A percentile compares a stretch with the other conserved stretches of the same genome.
These are phyloP conservation scores for Stellera chamaejasme DNA, from an alignment of 345 rosid genomes.

Conservation along the genomic window DNA sequence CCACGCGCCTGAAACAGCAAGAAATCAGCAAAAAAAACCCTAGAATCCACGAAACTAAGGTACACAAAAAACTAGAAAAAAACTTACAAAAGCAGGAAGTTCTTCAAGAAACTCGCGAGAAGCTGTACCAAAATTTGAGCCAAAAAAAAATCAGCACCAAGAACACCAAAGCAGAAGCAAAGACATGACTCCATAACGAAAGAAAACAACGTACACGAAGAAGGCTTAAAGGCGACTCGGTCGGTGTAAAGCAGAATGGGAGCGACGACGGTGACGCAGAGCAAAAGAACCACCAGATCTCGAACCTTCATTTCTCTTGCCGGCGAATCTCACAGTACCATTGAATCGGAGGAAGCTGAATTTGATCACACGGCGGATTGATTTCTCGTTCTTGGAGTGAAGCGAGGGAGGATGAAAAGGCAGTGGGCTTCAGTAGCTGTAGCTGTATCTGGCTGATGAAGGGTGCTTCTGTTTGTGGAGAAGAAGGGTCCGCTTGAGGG, in stretches of 20 bases:
- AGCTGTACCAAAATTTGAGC: constrained; percentile 28
- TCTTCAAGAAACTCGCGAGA: constrained; percentile 56
- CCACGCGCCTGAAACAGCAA: constrained; percentile 36
- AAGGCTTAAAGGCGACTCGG: constrained; percentile 31
- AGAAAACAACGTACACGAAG: constrained; percentile 26
- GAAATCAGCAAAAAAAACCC: constrained; percentile 6
- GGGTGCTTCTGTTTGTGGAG: too few species aligned
- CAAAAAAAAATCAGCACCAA: not conserved
- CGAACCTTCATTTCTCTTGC: constrained; percentile 34
- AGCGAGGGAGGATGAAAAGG: too few species aligned
- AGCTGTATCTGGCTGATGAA: too few species aligned
- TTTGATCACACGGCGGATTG: too few species aligned
- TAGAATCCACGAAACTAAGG: constrained; percentile 5
- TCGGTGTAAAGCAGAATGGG: constrained; percentile 66
- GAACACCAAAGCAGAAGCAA: not conserved
- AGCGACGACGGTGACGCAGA: constrained; percentile 54
- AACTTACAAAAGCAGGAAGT: constrained; percentile 49
- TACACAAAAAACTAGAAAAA: not conserved
- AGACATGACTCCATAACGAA: not conserved
- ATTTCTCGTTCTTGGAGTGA: too few species aligned
- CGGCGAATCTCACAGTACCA: too few species aligned
- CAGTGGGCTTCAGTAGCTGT: too few species aligned
- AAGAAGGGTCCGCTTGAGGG: too few species aligned
- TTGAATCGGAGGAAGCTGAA: too few species aligned
- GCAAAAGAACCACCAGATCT: constrained; percentile 51